A percentile compares a stretch with the other conserved stretches of the same genome.
Conservation (phyloP, 2,329 filamentous ascomycete genomes). For the Fonsecaea monophora region DNA sequence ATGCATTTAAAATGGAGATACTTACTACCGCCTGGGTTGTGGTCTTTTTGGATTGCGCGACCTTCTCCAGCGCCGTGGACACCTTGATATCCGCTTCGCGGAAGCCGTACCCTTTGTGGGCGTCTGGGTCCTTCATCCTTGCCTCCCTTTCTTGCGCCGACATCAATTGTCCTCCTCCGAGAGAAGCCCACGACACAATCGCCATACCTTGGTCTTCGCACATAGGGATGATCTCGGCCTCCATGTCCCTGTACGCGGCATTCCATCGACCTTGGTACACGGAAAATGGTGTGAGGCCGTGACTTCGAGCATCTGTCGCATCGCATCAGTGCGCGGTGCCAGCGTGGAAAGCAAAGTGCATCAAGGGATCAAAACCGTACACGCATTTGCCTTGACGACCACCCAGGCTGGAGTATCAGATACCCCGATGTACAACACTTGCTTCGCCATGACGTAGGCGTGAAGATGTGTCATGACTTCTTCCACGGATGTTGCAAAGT, state of each 20-base stretch:
- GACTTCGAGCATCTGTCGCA: constrained; percentile 63
- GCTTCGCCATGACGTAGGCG: constrained; percentile 63
- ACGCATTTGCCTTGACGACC: constrained; percentile 55
- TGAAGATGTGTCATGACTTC: constrained; percentile 74
- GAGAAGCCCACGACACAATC: constrained; percentile 60
- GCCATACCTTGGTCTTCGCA: constrained; percentile 66
- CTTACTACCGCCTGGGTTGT: constrained; percentile 27
- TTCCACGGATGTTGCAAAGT: constrained; percentile 66
- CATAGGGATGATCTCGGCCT: constrained; percentile 73
- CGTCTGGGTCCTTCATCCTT: constrained; percentile 36
- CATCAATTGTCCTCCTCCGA: constrained; percentile 60
- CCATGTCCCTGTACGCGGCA: constrained; percentile 67
- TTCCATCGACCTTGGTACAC: constrained; percentile 72
- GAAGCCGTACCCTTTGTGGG: constrained; percentile 27
- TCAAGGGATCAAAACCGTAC: background rate
- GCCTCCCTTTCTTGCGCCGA: constrained; percentile 47
- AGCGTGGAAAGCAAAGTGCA: no score
- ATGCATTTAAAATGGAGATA: background rate
- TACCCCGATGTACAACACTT: constrained; percentile 69
- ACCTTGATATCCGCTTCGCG: constrained; percentile 29
- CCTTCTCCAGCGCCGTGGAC: constrained; percentile 28
- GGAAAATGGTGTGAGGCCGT: constrained; percentile 71
- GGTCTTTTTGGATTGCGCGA: constrained; percentile 25
- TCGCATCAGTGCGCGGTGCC: no score
- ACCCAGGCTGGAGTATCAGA: constrained; percentile 38